A percentile compares a stretch with the other conserved stretches of the same genome.
Evolutionary conservation across 768 basidiomycete genomes (phyloP).

Genomic region (Pisolithus microcarpus): DNA sequence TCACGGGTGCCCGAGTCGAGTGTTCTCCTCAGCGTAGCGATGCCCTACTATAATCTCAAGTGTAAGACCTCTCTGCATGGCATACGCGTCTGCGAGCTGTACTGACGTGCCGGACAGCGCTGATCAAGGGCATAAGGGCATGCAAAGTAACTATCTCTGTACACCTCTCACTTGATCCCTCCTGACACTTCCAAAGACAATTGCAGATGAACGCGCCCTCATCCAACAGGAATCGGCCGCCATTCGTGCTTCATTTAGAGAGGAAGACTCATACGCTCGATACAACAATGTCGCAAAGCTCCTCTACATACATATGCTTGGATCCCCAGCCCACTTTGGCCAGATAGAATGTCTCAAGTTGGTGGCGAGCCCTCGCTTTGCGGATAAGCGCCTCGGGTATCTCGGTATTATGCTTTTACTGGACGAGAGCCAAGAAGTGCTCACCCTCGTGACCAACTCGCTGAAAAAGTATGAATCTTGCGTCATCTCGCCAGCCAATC

Average conservation of each 20-base stretch:
- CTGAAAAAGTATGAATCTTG: conserved; percentile 77
- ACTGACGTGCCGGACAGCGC: conserved; percentile 46
- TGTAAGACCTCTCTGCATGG: conserved; percentile 35
- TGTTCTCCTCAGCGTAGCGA: conserved; percentile 20
- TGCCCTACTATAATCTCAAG: conserved; percentile 86
- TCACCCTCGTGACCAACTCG: conserved; percentile 96
- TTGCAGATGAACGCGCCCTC: conserved; percentile 94
- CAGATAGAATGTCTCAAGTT: conserved; percentile 97
- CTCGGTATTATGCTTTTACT: conserved; percentile 95
- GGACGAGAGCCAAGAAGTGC: conserved; percentile 96
- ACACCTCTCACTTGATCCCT: conserved; percentile 12
- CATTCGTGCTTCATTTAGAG: conserved; percentile 93
- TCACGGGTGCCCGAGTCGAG: too few species aligned
- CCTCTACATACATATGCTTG: conserved; percentile 98
- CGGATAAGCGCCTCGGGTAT: conserved; percentile 94
- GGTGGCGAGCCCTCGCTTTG: conserved; percentile 90
- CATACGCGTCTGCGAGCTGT: conserved; percentile 1
- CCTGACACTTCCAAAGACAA: conserved; percentile 54
- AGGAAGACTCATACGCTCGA: conserved; percentile 91
- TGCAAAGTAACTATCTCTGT: conserved; percentile 65
- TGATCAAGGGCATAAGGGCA: conserved; percentile 96
- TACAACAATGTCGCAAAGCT: conserved; percentile 98
- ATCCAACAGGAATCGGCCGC: conserved; percentile 97
- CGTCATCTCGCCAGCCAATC: neutral
- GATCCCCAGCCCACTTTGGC: conserved; percentile 97